phyloP scores from a whole-genome alignment of 2,329 filamentous ascomycete genomes.

The Colletotrichum agaves region DNA sequence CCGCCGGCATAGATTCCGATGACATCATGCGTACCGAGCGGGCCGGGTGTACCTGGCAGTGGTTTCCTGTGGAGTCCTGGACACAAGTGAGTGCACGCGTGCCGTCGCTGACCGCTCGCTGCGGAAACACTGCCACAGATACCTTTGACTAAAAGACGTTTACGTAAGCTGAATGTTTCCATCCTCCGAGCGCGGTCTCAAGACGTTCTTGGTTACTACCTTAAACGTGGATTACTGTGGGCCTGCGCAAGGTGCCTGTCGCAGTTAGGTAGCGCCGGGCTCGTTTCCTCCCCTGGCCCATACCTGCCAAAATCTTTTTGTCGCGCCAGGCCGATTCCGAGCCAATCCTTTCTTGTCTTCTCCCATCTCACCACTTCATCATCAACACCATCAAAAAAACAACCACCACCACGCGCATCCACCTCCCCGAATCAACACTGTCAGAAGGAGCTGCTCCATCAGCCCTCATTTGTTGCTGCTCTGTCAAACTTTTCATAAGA shows the following conservation, averaged over 20 bases:
- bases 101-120: no score
- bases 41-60: constrained; percentile 13
- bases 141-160: neutral
- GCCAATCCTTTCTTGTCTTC: constrained; percentile 21
- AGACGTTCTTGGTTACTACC: neutral
- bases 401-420: constrained; percentile 29
- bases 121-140: neutral
- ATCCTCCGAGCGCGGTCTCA: constrained; percentile 3
- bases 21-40: constrained; percentile 21
- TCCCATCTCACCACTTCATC: constrained; percentile 29
- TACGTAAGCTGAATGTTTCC: constrained; percentile 12
- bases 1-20: neutral
- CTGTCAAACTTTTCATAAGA: neutral
- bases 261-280: neutral
- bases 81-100: no score
- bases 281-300: constrained; percentile 3
- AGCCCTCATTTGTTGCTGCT: constrained; percentile 16
- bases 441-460: constrained; percentile 30
- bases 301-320: constrained; percentile 38
- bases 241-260: no score
- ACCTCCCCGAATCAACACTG: neutral
- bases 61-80: neutral
- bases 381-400: constrained; percentile 31
- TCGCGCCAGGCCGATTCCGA: constrained; percentile 27
- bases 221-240: no score